Conservation (phyloP, 768 basidiomycete species). For the Leccinum truebloodii region DNA sequence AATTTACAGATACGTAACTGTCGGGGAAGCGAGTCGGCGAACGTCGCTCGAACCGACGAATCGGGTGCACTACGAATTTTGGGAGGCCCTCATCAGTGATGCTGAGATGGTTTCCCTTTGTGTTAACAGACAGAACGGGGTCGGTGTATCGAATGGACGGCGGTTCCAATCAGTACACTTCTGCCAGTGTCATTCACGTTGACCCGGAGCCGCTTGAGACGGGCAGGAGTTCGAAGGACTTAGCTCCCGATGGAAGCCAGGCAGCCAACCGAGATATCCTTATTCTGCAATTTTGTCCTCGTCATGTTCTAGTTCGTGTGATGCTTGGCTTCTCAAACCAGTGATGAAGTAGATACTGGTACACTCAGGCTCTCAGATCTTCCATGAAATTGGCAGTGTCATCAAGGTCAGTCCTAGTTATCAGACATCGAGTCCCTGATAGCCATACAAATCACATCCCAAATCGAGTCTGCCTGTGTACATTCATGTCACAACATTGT, state of each 20-base stretch:
- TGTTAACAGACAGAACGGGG: no score
- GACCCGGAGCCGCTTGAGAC: neutral
- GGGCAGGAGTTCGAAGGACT: neutral
- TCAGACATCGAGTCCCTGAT: neutral
- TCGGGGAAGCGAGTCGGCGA: no score
- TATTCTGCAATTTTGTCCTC: neutral
- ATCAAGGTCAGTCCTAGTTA: neutral
- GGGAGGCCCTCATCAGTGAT: no score
- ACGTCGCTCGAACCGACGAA: no score
- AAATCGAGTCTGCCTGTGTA: neutral
- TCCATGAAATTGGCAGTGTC: neutral
- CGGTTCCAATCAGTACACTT: neutral
- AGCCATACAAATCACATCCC: neutral
- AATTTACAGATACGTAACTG: no score
- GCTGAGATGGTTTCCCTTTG: no score
- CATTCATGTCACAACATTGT: neutral
- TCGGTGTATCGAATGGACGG: no score
- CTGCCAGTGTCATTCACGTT: neutral
- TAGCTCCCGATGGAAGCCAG: no score
- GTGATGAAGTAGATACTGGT: neutral
- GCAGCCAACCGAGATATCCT: no score
- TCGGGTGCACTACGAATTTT: no score
- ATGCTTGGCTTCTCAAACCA: neutral
- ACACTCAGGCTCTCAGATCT: no score
- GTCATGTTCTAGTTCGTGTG: neutral